These are phyloP conservation scores for Fusarium decemcellulare DNA, from an alignment of 2,329 filamentous ascomycete species.

Conservation along the genomic window DNA sequence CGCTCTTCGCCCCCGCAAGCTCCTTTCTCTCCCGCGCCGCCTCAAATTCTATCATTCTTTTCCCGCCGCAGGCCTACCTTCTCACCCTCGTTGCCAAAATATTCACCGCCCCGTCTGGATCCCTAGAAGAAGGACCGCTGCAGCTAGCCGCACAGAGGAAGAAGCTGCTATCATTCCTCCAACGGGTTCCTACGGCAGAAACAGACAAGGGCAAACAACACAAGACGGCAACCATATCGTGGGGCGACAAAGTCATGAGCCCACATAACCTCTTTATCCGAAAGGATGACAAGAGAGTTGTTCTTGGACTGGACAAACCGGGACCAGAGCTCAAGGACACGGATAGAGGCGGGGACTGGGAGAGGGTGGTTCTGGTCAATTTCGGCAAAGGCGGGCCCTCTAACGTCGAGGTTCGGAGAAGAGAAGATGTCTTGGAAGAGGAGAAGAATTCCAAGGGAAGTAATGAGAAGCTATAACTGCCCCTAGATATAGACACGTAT, in stretches of 20 bases:
- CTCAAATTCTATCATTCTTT: constrained; percentile 81
- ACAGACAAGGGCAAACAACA: constrained; percentile 57
- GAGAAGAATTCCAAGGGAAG: constrained; percentile 53
- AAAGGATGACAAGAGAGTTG: constrained; percentile 60
- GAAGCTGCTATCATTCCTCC: constrained; percentile 68
- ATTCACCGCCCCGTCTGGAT: constrained; percentile 55
- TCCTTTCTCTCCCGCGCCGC: constrained; percentile 78
- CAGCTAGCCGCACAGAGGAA: constrained; percentile 65
- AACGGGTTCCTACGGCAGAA: constrained; percentile 57
- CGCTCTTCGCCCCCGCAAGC: constrained; percentile 79
- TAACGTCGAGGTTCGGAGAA: constrained; percentile 66
- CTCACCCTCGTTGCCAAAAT: constrained; percentile 71
- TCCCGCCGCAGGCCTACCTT: constrained; percentile 90
- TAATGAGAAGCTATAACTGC: constrained; percentile 46
- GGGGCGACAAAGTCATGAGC: constrained; percentile 74
- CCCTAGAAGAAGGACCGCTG: constrained; percentile 43
- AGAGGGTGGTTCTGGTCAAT: constrained; percentile 70
- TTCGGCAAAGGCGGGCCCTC: constrained; percentile 66
- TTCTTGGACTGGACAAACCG: constrained; percentile 71
- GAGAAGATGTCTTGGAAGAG: constrained; percentile 65
- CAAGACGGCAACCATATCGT: constrained; percentile 62
- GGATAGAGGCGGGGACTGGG: constrained; percentile 68
- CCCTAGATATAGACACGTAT: neutral
- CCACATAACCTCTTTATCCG: constrained; percentile 64
- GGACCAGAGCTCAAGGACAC: constrained; percentile 67